A percentile compares a stretch with the other conserved stretches of the same genome.
phyloP scores from a whole-genome alignment of 371 early-diverging fungal species.

The Astathelohania contejeani region DNA sequence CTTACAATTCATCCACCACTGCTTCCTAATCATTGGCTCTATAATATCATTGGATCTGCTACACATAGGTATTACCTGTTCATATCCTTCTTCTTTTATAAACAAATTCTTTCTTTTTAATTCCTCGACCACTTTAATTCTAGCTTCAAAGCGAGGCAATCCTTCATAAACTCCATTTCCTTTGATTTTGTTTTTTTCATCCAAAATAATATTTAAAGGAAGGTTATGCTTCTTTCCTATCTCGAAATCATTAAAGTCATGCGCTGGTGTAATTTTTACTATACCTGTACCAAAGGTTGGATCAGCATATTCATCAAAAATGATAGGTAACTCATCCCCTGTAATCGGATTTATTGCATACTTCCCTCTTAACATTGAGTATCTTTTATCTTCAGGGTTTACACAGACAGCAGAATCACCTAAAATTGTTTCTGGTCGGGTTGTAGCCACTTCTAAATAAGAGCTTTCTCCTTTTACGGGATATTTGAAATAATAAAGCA shows the following conservation, averaged over 20 bases:
- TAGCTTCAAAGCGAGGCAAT: conserved; percentile 81
- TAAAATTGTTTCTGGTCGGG: conserved; percentile 96
- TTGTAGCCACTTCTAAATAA: conserved; percentile 84
- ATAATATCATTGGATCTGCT: conserved; percentile 78
- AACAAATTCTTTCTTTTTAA: conserved; percentile 72
- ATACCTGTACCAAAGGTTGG: conserved; percentile 92
- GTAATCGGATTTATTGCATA: conserved; percentile 83
- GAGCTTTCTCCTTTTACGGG: conserved; percentile 54
- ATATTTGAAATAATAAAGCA: conserved; percentile 61
- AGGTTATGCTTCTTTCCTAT: conserved; percentile 83
- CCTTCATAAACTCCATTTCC: conserved; percentile 67
- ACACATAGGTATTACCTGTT: conserved; percentile 79
- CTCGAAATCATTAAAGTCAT: conserved; percentile 91
- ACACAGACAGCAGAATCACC: conserved; percentile 92
- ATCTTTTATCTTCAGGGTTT: conserved; percentile 71
- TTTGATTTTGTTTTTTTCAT: conserved; percentile 81
- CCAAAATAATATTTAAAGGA: conserved; percentile 74
- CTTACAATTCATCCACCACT: conserved; percentile 93
- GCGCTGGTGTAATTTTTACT: conserved; percentile 98
- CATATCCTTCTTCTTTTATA: conserved; percentile 66
- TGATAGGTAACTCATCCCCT: conserved; percentile 67
- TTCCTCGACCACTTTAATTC: conserved; percentile 66
- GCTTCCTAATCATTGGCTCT: conserved; percentile 90
- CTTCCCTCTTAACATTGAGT: conserved; percentile 60
- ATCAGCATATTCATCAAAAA: conserved; percentile 75